Percentiles rank a stretch among this genome's conserved stretches.
Evolutionary conservation across 2,329 filamentous ascomycete species (phyloP).

Genomic region (Penicillium aurantiogriseum): DNA sequence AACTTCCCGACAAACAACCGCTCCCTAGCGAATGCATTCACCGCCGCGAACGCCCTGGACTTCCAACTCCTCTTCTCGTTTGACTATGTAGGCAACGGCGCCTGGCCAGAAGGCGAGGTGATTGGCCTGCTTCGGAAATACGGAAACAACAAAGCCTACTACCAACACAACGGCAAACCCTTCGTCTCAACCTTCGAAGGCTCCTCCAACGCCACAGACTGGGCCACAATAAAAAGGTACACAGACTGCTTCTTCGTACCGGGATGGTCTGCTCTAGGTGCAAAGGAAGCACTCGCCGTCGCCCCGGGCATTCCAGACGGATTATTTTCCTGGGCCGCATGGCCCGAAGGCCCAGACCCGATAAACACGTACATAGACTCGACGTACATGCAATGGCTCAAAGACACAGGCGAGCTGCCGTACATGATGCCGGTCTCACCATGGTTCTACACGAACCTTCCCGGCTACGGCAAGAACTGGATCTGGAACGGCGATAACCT

Average conservation of each 20-base stretch:
- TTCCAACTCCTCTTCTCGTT: conserved; percentile 10
- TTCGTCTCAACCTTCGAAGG: conserved; percentile 47
- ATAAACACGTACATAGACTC: conserved; percentile 9
- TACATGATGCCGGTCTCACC: conserved; percentile 59
- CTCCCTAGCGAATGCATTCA: conserved; percentile 6
- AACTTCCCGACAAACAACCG: conserved; percentile 8
- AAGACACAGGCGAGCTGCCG: conserved; percentile 1
- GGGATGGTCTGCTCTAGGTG: conserved; percentile 44
- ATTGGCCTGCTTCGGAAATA: conserved; percentile 3
- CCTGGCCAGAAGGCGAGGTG: conserved; percentile 6
- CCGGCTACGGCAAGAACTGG: conserved; percentile 61
- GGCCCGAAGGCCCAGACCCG: conserved; percentile 4
- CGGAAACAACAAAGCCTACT: conserved; percentile 4
- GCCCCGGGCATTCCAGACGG: conserved; percentile 6
- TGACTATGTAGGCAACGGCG: conserved; percentile 9
- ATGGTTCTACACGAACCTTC: conserved; percentile 59
- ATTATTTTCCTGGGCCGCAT: conserved; percentile 10
- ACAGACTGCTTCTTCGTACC: conserved; percentile 48
- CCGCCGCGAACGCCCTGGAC: neutral
- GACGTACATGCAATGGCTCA: conserved; percentile 10
- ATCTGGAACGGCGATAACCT: conserved; percentile 61
- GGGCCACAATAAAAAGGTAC: conserved; percentile 43
- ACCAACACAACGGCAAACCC: conserved; percentile 7
- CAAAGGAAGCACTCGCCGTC: conserved; percentile 26
- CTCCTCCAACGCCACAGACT: conserved; percentile 42